Evolutionary conservation across 306 rosid genomes (phyloP).

Genomic region (Biancaea sappan): DNA sequence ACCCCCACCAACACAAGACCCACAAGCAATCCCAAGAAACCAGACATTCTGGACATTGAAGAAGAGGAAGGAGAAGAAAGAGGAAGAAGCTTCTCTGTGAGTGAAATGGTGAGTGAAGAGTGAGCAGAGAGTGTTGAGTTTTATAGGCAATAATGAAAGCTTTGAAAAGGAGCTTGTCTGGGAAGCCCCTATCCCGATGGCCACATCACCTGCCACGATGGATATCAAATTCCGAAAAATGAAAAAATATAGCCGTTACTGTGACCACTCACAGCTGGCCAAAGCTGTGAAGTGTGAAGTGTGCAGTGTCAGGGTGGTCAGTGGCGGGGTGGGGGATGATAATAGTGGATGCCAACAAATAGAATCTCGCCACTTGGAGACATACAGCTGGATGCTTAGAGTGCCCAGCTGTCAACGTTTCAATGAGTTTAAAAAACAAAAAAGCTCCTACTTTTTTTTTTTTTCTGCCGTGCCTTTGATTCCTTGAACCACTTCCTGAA

Average conservation of each 20-base stretch:
- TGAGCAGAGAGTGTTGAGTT: not conserved
- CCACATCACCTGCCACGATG: slow-evolving; percentile 56
- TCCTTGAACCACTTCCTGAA: not conserved
- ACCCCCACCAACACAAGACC: slow-evolving; percentile 49
- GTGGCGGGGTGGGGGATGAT: slow-evolving; percentile 26
- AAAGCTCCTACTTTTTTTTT: not conserved
- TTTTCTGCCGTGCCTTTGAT: not conserved
- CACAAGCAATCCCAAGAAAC: slow-evolving; percentile 37
- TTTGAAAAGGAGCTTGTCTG: not conserved
- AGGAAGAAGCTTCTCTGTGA: slow-evolving; percentile 34
- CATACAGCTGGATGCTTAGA: slow-evolving; percentile 57
- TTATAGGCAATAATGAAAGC: slow-evolving; percentile 41
- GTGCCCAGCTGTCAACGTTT: slow-evolving; percentile 63
- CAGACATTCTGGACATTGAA: slow-evolving; percentile 38
- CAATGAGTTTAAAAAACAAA: not conserved
- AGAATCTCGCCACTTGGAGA: not conserved
- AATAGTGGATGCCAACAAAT: slow-evolving; percentile 31
- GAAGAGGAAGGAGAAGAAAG: not conserved
- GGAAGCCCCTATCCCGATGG: not conserved
- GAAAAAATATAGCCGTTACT: slow-evolving; percentile 67
- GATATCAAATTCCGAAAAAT: slow-evolving; percentile 40
- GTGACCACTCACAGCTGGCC: slow-evolving; percentile 57
- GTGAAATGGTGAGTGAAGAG: slow-evolving; percentile 17
- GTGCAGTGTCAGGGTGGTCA: slow-evolving; percentile 36
- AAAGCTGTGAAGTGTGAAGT: slow-evolving; percentile 51